phyloP scores from a whole-genome alignment of 78 protist species.

The Speleostelium caveatum region DNA sequence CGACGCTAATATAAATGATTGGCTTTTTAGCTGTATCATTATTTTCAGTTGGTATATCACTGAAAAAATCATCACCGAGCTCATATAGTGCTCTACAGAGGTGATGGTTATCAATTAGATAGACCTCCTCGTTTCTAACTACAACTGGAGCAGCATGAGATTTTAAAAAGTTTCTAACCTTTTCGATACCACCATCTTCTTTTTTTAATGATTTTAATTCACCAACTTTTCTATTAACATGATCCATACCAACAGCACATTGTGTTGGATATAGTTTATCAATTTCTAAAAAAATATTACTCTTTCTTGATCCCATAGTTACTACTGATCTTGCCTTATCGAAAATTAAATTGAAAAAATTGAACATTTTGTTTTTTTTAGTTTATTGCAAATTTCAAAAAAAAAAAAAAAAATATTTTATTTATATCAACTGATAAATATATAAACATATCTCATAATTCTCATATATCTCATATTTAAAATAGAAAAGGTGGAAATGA shows the following conservation, averaged over 20 bases:
- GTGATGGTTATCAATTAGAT: constrained; percentile 73
- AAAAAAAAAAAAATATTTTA: too few relatives aligned
- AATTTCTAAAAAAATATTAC: constrained; percentile 7
- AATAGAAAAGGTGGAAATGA: too few relatives aligned
- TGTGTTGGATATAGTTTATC: constrained; percentile 68
- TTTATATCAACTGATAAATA: too few relatives aligned
- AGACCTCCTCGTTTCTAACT: constrained; percentile 17
- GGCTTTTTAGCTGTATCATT: constrained; percentile 3
- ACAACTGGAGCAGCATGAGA: constrained; percentile 70
- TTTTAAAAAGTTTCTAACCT: constrained; percentile 33
- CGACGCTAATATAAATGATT: constrained; percentile 38
- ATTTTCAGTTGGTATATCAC: constrained; percentile 17
- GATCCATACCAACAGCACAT: constrained; percentile 76
- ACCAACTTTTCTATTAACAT: constrained; percentile 48
- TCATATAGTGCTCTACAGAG: constrained; percentile 67
- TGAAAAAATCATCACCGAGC: constrained; percentile 50
- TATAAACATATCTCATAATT: too few relatives aligned
- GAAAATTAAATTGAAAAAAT: too few relatives aligned
- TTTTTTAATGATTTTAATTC: constrained; percentile 34
- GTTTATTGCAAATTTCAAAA: too few relatives aligned
- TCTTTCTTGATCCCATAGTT: too few relatives aligned
- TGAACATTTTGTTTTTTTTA: too few relatives aligned
- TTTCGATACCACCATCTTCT: neutral
- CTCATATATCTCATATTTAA: too few relatives aligned
- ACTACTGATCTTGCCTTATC: too few relatives aligned